Evolutionary conservation across 306 rosid genomes (phyloP).

Genomic region (Prunus fruticosa): DNA sequence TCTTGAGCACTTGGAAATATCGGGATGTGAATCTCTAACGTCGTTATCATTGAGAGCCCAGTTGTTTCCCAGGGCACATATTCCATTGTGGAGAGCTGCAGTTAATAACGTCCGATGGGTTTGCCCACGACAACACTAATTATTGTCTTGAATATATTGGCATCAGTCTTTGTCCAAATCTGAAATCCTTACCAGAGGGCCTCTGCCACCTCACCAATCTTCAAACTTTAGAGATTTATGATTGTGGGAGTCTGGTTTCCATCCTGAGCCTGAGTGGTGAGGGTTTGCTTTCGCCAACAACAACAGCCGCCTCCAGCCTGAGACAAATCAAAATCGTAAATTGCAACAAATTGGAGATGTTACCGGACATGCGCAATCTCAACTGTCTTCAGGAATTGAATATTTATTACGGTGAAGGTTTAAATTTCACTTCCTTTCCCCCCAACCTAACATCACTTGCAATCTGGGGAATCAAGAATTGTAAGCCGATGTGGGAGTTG

Average conservation of each 20-base stretch:
- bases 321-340: background rate
- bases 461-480: accelerated
- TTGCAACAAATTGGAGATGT: background rate
- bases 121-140: background rate
- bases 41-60: constrained; percentile 3
- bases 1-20: background rate
- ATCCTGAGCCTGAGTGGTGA: background rate
- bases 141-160: accelerated
- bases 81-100: background rate
- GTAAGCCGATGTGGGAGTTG: too few relatives aligned
- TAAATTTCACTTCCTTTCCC: too few relatives aligned
- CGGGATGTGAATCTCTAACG: constrained; percentile 13
- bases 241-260: background rate
- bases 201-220: background rate
- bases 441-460: too few relatives aligned
- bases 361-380: background rate
- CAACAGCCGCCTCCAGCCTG: background rate
- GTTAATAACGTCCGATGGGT: background rate
- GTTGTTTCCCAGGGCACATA: constrained; percentile 6
- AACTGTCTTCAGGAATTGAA: constrained; percentile 4
- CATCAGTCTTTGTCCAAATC: accelerated
- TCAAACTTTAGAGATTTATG: background rate
- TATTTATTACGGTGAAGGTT: too few relatives aligned
- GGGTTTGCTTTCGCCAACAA: too few relatives aligned
- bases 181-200: background rate